Evolutionary conservation across 1,139 yeast genomes (phyloP).

Genomic region (Geotrichum restrictum): DNA sequence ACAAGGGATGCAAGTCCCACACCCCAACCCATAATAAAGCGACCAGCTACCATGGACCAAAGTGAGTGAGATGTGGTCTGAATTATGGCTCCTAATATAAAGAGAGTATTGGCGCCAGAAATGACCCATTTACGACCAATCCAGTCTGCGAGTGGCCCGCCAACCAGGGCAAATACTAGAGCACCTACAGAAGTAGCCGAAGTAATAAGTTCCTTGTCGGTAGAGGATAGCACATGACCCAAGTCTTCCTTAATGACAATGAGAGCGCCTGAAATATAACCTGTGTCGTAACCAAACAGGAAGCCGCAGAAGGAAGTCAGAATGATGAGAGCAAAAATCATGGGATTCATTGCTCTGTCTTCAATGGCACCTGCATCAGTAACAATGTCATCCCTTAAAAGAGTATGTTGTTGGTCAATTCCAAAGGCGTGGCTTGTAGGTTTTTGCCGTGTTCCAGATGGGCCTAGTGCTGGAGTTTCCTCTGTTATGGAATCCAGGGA

Average conservation of each 20-base stretch:
- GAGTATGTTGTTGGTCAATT: no score
- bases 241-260: conserved; percentile 75
- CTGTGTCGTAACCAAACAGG: conserved; percentile 96
- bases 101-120: conserved; percentile 72
- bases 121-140: conserved; percentile 80
- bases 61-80: conserved; percentile 76
- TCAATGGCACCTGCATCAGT: conserved; percentile 5
- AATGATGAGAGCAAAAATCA: conserved; percentile 66
- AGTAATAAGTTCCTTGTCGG: conserved; percentile 83
- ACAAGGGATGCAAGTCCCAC: conserved; percentile 91
- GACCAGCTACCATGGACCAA: conserved; percentile 89
- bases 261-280: conserved; percentile 87
- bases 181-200: conserved; percentile 97
- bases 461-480: no score
- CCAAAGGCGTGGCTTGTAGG: no score
- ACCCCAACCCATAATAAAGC: conserved; percentile 91
- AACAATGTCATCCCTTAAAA: no score
- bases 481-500: no score
- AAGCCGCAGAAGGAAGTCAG: conserved; percentile 90
- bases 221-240: conserved; percentile 50
- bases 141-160: conserved; percentile 76
- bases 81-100: conserved; percentile 74
- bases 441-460: no score
- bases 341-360: conserved; percentile 39
- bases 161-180: conserved; percentile 65